A percentile compares a stretch with the other conserved stretches of the same genome.
Conservation (phyloP, 1,284 basidiomycete genomes). For the Moniliella sp. region DNA sequence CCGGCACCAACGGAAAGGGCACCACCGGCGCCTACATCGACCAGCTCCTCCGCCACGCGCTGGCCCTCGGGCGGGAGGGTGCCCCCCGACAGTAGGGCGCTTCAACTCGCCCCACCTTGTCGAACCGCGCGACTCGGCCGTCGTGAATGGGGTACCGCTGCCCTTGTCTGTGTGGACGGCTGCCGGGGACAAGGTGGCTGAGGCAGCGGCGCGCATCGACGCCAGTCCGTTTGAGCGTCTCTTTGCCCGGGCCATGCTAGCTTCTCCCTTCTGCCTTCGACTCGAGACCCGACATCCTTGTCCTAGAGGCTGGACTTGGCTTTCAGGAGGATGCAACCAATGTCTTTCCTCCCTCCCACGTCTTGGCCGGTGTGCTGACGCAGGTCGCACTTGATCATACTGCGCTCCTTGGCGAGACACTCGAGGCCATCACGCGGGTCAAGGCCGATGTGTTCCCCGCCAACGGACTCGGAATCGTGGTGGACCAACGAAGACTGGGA, state of each 20-base stretch:
- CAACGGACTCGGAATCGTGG: constrained; percentile 51
- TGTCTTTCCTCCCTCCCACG: constrained; percentile 46
- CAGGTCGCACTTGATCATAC: constrained; percentile 81
- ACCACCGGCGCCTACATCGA: constrained; percentile 65
- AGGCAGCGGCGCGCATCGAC: too few relatives aligned
- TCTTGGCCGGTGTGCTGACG: constrained; percentile 57
- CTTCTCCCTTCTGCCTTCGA: constrained; percentile 21
- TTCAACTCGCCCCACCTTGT: constrained; percentile 87
- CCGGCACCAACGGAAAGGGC: constrained; percentile 94
- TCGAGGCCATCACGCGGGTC: constrained; percentile 55
- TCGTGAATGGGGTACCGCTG: constrained; percentile 46
- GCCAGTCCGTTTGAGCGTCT: constrained; percentile 26
- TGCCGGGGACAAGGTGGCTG: constrained; percentile 2
- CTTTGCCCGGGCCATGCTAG: constrained; percentile 38
- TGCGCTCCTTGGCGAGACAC: constrained; percentile 57
- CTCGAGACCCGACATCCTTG: constrained; percentile 49
- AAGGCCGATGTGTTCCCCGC: constrained; percentile 61
- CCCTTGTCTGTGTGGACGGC: constrained; percentile 2
- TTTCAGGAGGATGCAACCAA: constrained; percentile 84
- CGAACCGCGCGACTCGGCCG: constrained; percentile 54
- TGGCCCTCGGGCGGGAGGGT: constrained; percentile 42
- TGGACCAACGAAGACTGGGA: constrained; percentile 26
- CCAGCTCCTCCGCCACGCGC: constrained; percentile 45
- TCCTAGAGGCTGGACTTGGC: constrained; percentile 87
- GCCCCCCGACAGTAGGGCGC: too few relatives aligned